Evolutionary conservation across 257 asterid species (phyloP).

Genomic region (Solanum dulcamara): DNA sequence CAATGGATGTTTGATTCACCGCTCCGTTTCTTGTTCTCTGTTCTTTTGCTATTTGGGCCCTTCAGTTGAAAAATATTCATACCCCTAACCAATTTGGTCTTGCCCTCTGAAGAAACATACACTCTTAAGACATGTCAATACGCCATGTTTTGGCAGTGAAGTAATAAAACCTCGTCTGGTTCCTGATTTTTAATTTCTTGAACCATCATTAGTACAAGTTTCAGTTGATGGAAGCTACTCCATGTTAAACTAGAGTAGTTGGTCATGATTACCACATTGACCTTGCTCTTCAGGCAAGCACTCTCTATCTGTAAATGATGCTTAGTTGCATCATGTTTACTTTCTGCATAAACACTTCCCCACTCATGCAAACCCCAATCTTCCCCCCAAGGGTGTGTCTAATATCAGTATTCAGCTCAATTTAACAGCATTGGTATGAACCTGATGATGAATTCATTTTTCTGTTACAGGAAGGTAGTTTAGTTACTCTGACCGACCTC

Average conservation of each 20-base stretch:
- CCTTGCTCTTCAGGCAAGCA: neutral
- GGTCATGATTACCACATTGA: neutral
- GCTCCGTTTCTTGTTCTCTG: neutral
- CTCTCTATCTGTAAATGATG: neutral
- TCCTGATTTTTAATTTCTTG: neutral
- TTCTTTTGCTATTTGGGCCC: neutral
- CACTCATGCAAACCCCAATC: neutral
- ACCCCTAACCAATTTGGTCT: neutral
- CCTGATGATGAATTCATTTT: neutral
- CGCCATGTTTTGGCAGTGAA: neutral
- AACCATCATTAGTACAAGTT: neutral
- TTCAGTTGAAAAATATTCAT: neutral
- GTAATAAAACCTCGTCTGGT: neutral
- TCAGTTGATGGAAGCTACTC: neutral
- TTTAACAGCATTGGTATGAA: neutral
- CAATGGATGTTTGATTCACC: neutral
- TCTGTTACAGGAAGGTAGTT: slow-evolving; percentile 46
- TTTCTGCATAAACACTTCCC: neutral
- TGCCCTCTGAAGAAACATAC: neutral
- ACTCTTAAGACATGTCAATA: neutral
- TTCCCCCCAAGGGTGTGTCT: too few species aligned
- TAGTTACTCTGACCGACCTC: slow-evolving; percentile 39
- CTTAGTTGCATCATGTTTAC: neutral
- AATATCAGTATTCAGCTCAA: too few species aligned
- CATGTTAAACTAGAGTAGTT: neutral